Percentiles rank a stretch among this genome's conserved stretches.
Evolutionary conservation across 169 alveolate species (phyloP).

Genomic region (Toxoplasma gondii): DNA sequence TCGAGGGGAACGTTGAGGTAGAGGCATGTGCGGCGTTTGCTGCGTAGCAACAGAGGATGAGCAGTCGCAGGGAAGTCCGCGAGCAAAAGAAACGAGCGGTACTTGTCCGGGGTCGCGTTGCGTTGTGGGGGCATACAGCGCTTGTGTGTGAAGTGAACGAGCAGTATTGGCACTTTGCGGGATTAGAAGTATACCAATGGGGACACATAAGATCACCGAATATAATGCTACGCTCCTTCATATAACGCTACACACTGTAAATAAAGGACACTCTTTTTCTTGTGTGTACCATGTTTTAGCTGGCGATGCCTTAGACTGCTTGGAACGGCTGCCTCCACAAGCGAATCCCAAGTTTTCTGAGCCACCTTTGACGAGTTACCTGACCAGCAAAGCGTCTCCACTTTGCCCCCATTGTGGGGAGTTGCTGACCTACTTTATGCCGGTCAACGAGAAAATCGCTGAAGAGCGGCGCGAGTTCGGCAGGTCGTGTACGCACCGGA

Average conservation of each 20-base stretch:
- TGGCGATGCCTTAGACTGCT: not conserved
- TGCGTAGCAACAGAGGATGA: not conserved
- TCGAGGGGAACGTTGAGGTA: not conserved
- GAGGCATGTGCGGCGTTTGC: not conserved
- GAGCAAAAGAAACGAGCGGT: no score
- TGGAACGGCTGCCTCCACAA: not conserved
- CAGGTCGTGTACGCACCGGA: not conserved
- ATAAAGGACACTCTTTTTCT: no score
- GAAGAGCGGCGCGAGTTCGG: not conserved
- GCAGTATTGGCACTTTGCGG: no score
- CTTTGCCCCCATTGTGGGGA: not conserved
- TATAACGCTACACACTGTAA: not conserved
- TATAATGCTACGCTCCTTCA: no score
- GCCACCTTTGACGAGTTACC: conserved; percentile 1
- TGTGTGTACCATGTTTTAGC: not conserved
- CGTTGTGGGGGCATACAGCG: no score
- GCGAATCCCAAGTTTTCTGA: not conserved
- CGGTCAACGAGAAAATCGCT: not conserved
- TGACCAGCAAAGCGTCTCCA: not conserved
- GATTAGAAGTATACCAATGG: no score
- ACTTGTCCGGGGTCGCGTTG: no score
- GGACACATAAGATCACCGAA: no score
- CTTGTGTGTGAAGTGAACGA: no score
- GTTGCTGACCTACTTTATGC: conserved; percentile 21
- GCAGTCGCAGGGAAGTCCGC: no score